These are phyloP conservation scores for Boletus rubroflammeus DNA, from an alignment of 768 basidiomycete genomes.

Conservation along the genomic window DNA sequence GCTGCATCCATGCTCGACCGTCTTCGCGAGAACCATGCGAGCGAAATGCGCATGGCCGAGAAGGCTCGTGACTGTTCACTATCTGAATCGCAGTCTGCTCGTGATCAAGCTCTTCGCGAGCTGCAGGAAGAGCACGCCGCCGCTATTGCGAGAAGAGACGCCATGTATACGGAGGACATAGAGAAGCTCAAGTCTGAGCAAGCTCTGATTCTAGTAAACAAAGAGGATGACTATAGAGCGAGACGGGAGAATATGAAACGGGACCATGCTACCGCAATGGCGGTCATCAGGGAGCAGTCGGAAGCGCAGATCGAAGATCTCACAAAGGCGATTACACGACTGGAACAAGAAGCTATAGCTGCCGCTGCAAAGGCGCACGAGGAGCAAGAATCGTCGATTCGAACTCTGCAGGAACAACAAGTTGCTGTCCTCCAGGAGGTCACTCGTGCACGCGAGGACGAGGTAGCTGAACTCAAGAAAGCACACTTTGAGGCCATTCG, in stretches of 20 bases:
- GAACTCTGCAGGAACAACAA: conserved; percentile 52
- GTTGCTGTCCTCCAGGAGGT: conserved; percentile 50
- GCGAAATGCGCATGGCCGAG: conserved; percentile 69
- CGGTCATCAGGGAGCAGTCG: conserved; percentile 30
- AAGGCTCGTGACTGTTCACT: conserved; percentile 71
- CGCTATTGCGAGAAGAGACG: conserved; percentile 64
- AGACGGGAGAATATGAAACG: conserved; percentile 31
- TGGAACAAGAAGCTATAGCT: conserved; percentile 43
- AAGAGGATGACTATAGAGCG: conserved; percentile 56
- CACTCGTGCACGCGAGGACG: conserved; percentile 53
- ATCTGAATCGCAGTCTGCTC: conserved; percentile 69
- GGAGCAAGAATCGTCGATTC: conserved; percentile 48
- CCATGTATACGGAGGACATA: conserved; percentile 59
- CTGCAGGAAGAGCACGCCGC: conserved; percentile 72
- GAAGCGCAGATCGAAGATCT: conserved; percentile 55
- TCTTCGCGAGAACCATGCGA: conserved; percentile 72
- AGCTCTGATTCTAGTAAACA: conserved; percentile 45
- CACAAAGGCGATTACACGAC: conserved; percentile 51
- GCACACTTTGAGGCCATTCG: conserved; percentile 44
- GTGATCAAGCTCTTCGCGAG: conserved; percentile 54
- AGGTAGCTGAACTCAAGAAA: conserved; percentile 45
- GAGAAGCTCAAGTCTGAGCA: conserved; percentile 67
- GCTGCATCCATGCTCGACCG: conserved; percentile 61
- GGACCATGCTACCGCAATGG: conserved; percentile 35
- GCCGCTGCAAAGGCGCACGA: conserved; percentile 37